Conservation (phyloP, 352 stramenopile species). For the Globisporangium spiculum region DNA sequence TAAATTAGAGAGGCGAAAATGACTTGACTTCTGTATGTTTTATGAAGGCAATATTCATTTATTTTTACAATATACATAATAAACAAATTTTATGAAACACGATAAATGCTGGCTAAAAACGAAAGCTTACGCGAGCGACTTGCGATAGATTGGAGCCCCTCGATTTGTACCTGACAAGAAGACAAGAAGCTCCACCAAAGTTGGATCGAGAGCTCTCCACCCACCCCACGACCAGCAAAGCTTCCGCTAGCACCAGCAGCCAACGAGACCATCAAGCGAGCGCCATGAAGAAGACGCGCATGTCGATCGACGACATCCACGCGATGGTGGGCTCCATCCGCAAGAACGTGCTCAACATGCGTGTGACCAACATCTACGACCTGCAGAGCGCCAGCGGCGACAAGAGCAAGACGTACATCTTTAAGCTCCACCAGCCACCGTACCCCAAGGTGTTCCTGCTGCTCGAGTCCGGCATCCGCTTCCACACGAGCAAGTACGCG, state of each 20-base stretch:
- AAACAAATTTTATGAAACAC: too few species aligned
- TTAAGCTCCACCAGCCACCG: constrained; percentile 91
- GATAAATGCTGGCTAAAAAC: too few species aligned
- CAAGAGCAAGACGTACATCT: constrained; percentile 88
- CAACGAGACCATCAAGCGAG: not conserved
- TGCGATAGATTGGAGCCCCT: too few species aligned
- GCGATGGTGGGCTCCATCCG: constrained; percentile 83
- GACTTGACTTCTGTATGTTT: too few species aligned
- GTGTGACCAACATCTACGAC: constrained; percentile 98
- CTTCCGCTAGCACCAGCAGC: not conserved
- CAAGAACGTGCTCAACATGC: constrained; percentile 87
- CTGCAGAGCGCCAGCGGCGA: constrained; percentile 65
- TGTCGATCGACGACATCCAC: constrained; percentile 88
- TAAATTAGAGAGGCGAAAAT: too few species aligned
- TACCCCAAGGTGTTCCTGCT: constrained; percentile 93
- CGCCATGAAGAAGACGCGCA: constrained; percentile 82
- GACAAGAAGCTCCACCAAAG: too few species aligned
- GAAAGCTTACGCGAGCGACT: too few species aligned
- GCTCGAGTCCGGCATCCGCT: constrained; percentile 95
- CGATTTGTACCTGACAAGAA: too few species aligned
- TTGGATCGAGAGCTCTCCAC: too few species aligned
- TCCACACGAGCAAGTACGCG: constrained; percentile 94
- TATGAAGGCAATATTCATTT: too few species aligned
- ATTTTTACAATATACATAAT: too few species aligned
- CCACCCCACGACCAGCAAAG: too few species aligned